phyloP scores from a whole-genome alignment of 164 flowering plant genomes.

The Warburgia ugandensis region DNA sequence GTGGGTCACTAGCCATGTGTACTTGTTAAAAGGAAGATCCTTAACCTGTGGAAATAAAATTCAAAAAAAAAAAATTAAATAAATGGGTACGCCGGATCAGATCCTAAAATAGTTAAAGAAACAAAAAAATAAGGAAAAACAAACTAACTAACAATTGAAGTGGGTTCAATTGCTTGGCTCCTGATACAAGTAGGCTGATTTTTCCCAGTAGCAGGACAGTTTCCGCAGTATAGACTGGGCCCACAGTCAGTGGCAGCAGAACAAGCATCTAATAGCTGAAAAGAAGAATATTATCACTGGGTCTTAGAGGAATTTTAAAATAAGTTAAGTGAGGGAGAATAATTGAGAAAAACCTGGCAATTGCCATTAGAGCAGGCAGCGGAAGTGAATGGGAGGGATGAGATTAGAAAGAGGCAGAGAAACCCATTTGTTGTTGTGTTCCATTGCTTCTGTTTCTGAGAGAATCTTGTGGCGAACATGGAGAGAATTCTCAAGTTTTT shows the following conservation, averaged over 20 bases:
- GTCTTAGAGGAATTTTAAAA: background rate
- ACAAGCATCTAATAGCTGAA: slow-evolving; percentile 66
- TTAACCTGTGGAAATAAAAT: slow-evolving; percentile 31
- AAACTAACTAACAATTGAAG: slow-evolving; percentile 45
- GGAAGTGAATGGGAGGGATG: too few relatives aligned
- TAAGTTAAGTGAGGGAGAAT: background rate
- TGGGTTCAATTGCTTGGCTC: slow-evolving; percentile 71
- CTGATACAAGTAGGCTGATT: slow-evolving; percentile 65
- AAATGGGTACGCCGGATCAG: background rate
- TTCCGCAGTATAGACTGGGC: slow-evolving; percentile 78
- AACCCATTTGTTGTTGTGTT: background rate
- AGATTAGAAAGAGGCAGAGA: background rate
- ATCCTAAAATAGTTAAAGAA: background rate
- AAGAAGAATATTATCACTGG: background rate
- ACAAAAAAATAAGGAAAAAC: too few relatives aligned
- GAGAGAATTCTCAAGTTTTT: too few relatives aligned
- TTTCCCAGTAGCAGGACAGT: slow-evolving; percentile 62
- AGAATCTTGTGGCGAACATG: too few relatives aligned
- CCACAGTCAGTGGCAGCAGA: slow-evolving; percentile 59
- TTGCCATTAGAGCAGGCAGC: slow-evolving; percentile 48
- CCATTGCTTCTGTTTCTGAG: background rate
- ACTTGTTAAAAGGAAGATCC: slow-evolving; percentile 93
- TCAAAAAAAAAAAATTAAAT: background rate
- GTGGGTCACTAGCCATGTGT: slow-evolving; percentile 90
- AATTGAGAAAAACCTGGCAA: slow-evolving; percentile 58